Evolutionary conservation across 805 yeast species (phyloP), one percentile per base, ranked within the genome.

Genomic region (Torulaspora microellipsoides): DNA sequence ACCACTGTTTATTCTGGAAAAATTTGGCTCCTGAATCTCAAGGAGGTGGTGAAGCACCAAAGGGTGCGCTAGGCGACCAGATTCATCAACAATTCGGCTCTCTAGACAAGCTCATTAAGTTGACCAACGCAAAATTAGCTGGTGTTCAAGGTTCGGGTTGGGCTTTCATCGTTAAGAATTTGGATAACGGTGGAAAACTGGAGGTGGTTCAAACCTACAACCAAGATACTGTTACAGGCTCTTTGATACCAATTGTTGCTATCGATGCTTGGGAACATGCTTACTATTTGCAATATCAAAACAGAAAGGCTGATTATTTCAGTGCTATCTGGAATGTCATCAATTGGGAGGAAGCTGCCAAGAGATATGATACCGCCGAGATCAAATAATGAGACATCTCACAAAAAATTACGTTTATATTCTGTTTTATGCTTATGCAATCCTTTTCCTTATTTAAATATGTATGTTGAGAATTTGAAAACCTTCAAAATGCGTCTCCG

Each of bases 261-360:
- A 85, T 88, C 62, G 96, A 88, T 59, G 95, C 95, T 48, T 88
- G 96, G 96, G 96, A 88, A 70, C 96, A 88, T 63, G 96, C 96
- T 43, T 88, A 88, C 76, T 88, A 88, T 76, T 75, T 89, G 68
- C 96, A 88, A 69, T 88, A 88, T 75, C 83, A 85, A 72, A 88
- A 88, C 72, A 89, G 83, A 64, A 88, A 89, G 76, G 95, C 67
- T 35, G 95, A 88, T 62, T 88, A 89, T 73, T 88, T 89, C 79
- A 81, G 85, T 69, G 91, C 95, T 50, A 85, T 88, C 69, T 88
- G 96, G 96, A 83, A 85, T 60, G 95, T 88, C 34, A 77, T 89
- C 68, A 87, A 88, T 79, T 88, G 96, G 96, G 75, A 81, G 66
- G 95, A 83, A 68, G 96, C 95, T 43, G 87, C 80, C 58, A 73